A percentile compares a stretch with the other conserved stretches of the same genome.
Conservation (phyloP, 371 early-diverging fungal genomes). For the Circinella minor region DNA sequence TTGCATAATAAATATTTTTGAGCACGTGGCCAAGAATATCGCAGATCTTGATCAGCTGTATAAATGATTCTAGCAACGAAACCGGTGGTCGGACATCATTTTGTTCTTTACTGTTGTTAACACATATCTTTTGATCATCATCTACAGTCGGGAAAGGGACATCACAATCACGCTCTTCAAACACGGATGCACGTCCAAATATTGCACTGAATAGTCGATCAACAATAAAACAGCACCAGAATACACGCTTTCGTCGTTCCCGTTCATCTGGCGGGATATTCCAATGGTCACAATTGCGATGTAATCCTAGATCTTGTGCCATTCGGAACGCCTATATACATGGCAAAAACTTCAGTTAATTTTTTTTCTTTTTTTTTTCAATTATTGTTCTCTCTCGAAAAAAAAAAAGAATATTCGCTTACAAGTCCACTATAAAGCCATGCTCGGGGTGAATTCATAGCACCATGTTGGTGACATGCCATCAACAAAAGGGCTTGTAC, state of each 20-base stretch:
- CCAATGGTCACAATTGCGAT: slow-evolving; percentile 52
- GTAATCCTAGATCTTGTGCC: slow-evolving; percentile 54
- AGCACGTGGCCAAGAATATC: slow-evolving; percentile 53
- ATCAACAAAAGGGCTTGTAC: slow-evolving; percentile 63
- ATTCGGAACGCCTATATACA: slow-evolving; percentile 49
- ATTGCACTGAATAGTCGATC: slow-evolving; percentile 47
- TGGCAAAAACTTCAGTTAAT: neutral
- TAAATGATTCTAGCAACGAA: slow-evolving; percentile 37
- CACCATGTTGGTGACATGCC: slow-evolving; percentile 59
- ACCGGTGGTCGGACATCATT: slow-evolving; percentile 23
- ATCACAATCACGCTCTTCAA: slow-evolving; percentile 55
- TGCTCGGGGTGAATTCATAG: slow-evolving; percentile 49
- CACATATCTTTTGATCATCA: slow-evolving; percentile 33
- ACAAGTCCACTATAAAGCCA: slow-evolving; percentile 61
- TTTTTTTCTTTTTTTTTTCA: neutral
- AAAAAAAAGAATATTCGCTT: slow-evolving; percentile 3
- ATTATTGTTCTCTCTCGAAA: neutral
- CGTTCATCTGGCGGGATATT: slow-evolving; percentile 46
- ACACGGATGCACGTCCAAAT: slow-evolving; percentile 45
- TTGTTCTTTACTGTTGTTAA: slow-evolving; percentile 2
- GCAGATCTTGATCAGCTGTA: slow-evolving; percentile 40
- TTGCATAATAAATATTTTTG: slow-evolving; percentile 49
- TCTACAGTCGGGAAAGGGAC: slow-evolving; percentile 51
- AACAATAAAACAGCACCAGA: slow-evolving; percentile 56
- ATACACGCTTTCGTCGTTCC: slow-evolving; percentile 52